Percentiles rank a stretch among this genome's conserved stretches.
These are phyloP conservation scores for Aspergillus pseudoviridinutans DNA, from an alignment of 2,329 filamentous ascomycete species.

Conservation along the genomic window DNA sequence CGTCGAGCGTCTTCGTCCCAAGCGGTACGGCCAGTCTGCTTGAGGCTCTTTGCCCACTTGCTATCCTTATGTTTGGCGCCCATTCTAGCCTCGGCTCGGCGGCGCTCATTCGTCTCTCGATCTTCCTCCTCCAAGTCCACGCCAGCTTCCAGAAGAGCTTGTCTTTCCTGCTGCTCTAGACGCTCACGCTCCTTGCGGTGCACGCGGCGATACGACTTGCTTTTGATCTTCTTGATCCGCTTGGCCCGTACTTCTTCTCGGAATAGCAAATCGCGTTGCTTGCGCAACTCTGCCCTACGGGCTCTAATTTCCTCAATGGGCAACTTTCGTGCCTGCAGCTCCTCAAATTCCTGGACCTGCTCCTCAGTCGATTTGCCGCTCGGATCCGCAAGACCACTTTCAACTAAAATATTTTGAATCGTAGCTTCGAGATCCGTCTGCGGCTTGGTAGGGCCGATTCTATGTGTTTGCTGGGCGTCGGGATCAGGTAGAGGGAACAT, in stretches of 20 bases:
- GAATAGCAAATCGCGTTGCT: slow-evolving; percentile 78
- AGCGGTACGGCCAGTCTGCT: slow-evolving; percentile 70
- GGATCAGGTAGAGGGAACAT: slow-evolving; percentile 79
- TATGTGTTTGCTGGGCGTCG: slow-evolving; percentile 55
- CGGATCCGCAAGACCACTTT: slow-evolving; percentile 68
- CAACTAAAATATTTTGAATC: slow-evolving; percentile 83
- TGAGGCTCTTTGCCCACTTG: slow-evolving; percentile 86
- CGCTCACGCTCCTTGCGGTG: slow-evolving; percentile 74
- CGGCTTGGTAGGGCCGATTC: slow-evolving; percentile 56
- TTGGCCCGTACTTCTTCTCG: slow-evolving; percentile 84
- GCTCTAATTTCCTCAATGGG: slow-evolving; percentile 70
- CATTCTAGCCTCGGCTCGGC: slow-evolving; percentile 78
- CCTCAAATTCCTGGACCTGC: slow-evolving; percentile 64
- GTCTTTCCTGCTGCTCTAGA: slow-evolving; percentile 53
- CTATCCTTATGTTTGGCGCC: slow-evolving; percentile 80
- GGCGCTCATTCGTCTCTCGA: slow-evolving; percentile 63
- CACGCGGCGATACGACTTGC: slow-evolving; percentile 87
- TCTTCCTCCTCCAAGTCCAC: slow-evolving; percentile 62
- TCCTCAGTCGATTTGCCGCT: slow-evolving; percentile 60
- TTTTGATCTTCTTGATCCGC: slow-evolving; percentile 98
- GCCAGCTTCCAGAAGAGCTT: slow-evolving; percentile 56
- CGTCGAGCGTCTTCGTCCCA: slow-evolving; percentile 86
- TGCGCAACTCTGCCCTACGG: slow-evolving; percentile 69
- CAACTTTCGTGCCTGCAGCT: slow-evolving; percentile 66
- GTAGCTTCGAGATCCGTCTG: slow-evolving; percentile 79